phyloP scores from a whole-genome alignment of 2,329 filamentous ascomycete genomes.

The Sclerotinia minor region DNA sequence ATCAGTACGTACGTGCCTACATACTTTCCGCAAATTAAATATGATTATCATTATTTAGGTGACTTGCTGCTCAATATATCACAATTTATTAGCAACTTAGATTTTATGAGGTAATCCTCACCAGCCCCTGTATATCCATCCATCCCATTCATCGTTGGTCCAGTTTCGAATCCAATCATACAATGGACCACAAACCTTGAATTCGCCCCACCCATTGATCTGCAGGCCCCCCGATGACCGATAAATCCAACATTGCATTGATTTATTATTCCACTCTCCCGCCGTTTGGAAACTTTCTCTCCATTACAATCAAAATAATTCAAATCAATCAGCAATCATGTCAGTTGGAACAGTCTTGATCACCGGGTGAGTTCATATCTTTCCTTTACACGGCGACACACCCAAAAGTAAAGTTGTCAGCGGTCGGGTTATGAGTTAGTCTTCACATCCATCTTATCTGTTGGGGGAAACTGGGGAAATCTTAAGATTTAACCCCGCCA shows the following conservation, averaged over 20 bases:
- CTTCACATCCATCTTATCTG: not conserved
- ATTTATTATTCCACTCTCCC: slow-evolving; percentile 6
- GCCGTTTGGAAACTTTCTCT: not conserved
- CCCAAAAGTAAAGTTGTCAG: not conserved
- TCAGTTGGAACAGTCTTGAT: slow-evolving; percentile 84
- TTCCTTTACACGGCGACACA: not conserved
- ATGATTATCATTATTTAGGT: not conserved
- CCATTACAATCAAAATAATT: not conserved
- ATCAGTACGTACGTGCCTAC: not conserved
- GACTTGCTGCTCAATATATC: not conserved
- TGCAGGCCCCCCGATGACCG: slow-evolving; percentile 5
- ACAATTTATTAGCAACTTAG: not conserved
- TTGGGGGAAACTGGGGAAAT: slow-evolving; percentile 17
- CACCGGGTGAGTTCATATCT: slow-evolving; percentile 69
- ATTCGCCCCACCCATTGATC: slow-evolving; percentile 8
- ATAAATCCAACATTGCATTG: not conserved
- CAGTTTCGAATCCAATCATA: slow-evolving; percentile 4
- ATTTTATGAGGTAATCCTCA: slow-evolving; percentile 5
- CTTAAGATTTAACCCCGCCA: slow-evolving; percentile 26
- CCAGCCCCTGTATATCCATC: not conserved
- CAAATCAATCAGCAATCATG: slow-evolving; percentile 53
- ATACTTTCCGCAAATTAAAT: not conserved
- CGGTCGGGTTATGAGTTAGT: not conserved
- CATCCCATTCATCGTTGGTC: not conserved
- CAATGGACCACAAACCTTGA: not conserved